Percentiles rank a stretch among this genome's conserved stretches.
Conservation (phyloP, 495 filamentous ascomycete species). For the Penicillium arizonense region DNA sequence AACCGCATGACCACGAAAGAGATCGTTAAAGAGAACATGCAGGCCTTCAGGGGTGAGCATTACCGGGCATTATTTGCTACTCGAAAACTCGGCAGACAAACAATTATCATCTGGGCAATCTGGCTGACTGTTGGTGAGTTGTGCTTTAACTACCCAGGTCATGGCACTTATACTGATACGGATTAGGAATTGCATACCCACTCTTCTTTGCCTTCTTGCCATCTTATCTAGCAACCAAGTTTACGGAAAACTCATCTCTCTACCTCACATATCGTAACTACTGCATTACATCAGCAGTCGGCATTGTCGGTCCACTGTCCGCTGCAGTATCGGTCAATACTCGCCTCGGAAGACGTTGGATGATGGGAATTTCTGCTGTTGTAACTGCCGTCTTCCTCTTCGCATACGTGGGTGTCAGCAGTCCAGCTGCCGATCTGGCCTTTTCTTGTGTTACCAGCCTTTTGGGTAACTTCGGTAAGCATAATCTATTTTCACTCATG, state of each 20-base stretch:
- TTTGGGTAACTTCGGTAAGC: conserved; percentile 31
- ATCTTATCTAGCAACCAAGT: conserved; percentile 33
- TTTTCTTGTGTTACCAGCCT: conserved; percentile 31
- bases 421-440: conserved; percentile 19
- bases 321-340: conserved; percentile 30
- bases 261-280: conserved; percentile 31
- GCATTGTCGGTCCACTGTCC: conserved; percentile 26
- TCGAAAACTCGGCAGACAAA: conserved; percentile 19
- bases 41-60: conserved; percentile 26
- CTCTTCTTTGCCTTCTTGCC: conserved; percentile 36
- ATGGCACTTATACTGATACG: too few relatives aligned
- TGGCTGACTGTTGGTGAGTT: conserved; percentile 10
- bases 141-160: too few relatives aligned
- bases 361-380: conserved; percentile 33
- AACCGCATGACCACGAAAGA: conserved; percentile 18
- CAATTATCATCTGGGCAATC: conserved; percentile 24
- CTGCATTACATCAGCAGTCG: conserved; percentile 32
- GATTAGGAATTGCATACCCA: conserved; percentile 31
- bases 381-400: conserved; percentile 34
- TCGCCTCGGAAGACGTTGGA: conserved; percentile 29
- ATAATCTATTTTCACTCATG: neutral
- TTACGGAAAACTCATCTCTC: conserved; percentile 24
- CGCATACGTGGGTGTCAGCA: conserved; percentile 30
- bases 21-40: conserved; percentile 28
- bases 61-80: conserved; percentile 29